These are phyloP conservation scores for Juncus effusus DNA, from an alignment of 176 grass and related monocot genomes.

Conservation along the genomic window DNA sequence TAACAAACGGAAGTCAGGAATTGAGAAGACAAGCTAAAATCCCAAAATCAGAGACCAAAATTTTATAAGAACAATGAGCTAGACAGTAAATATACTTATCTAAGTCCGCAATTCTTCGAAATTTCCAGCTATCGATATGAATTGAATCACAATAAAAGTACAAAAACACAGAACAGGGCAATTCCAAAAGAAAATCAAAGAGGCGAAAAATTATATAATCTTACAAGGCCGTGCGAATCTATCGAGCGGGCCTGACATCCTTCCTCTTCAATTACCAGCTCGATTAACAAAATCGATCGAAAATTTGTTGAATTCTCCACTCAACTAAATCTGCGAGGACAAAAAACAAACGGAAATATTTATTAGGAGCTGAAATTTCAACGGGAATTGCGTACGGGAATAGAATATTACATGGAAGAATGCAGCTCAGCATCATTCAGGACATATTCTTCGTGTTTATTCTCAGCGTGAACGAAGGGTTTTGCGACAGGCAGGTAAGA, in stretches of 20 bases:
- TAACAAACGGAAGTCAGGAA: no score
- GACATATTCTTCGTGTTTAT: no score
- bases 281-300: slow-evolving; percentile 17
- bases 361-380: slow-evolving; percentile 1
- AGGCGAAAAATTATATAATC: slow-evolving; percentile 22
- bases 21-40: neutral
- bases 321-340: neutral
- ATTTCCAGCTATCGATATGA: neutral
- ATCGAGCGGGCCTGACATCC: slow-evolving; percentile 57
- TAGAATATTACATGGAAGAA: no score
- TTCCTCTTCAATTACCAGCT: slow-evolving; percentile 5
- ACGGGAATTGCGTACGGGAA: no score
- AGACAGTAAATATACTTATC: neutral
- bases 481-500: no score
- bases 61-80: neutral
- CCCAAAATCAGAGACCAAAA: neutral
- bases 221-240: slow-evolving; percentile 45
- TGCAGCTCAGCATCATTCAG: no score
- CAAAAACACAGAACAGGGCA: slow-evolving; percentile 3
- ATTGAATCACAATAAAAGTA: neutral
- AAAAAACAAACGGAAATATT: neutral
- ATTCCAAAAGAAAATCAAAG: slow-evolving; percentile 5
- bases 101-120: neutral
- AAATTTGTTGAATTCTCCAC: slow-evolving; percentile 12
- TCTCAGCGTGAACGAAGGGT: no score